Evolutionary conservation across 179 eudicot species (phyloP).

Genomic region (Pouteria campechiana): DNA sequence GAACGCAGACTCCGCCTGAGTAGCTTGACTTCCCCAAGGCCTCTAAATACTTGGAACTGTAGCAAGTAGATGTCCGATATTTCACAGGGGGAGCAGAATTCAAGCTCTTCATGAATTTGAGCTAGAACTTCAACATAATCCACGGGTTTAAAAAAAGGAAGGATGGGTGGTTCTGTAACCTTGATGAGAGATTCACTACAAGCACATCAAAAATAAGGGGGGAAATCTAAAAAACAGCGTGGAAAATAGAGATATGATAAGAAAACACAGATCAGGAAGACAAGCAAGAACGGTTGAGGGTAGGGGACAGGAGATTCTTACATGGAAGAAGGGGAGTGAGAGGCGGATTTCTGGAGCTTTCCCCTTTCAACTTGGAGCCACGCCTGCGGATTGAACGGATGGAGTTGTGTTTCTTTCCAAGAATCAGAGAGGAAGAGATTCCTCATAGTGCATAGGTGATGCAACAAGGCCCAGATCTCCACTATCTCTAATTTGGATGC

Average conservation of each 20-base stretch:
- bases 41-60: constrained; percentile 90
- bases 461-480: constrained; percentile 89
- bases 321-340: constrained; percentile 72
- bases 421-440: constrained; percentile 70
- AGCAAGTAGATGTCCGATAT: constrained; percentile 61
- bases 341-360: constrained; percentile 50
- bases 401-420: constrained; percentile 72
- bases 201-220: not conserved
- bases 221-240: not conserved
- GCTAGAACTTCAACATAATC: constrained; percentile 95
- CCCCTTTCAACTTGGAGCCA: constrained; percentile 99
- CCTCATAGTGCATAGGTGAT: constrained; percentile 85
- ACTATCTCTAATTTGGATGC: constrained; percentile 33
- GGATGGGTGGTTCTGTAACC: constrained; percentile 77
- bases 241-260: not conserved
- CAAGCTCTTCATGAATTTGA: constrained; percentile 85
- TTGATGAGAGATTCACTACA: constrained; percentile 91
- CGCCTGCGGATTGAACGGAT: constrained; percentile 79
- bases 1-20: constrained; percentile 84
- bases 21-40: constrained; percentile 79
- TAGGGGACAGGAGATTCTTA: too few relatives aligned
- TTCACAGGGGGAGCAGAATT: constrained; percentile 47
- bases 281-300: not conserved
- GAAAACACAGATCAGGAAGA: not conserved
- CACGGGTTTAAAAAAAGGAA: constrained; percentile 77